phyloP scores from a whole-genome alignment of 345 rosid genomes.

The Theobroma cacao region DNA sequence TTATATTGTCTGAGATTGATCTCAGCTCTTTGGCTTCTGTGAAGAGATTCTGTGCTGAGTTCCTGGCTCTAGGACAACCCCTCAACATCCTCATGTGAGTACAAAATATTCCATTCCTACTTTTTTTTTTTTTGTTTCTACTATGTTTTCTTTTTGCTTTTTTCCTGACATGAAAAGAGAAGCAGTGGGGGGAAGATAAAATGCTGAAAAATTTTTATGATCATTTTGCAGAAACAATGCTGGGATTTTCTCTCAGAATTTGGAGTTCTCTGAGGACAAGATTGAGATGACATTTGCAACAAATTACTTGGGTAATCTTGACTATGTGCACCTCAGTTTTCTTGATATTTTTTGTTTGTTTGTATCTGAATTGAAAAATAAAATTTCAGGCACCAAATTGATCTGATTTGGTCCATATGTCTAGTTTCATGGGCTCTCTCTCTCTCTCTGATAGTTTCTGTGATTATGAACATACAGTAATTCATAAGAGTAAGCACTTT shows the following conservation, averaged over 20 bases:
- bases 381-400: background rate
- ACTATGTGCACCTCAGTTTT: background rate
- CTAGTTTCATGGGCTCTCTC: background rate
- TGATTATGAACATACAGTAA: too few species aligned
- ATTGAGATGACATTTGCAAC: slow-evolving; percentile 94
- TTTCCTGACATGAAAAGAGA: background rate
- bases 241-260: slow-evolving; percentile 68
- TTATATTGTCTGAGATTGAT: slow-evolving; percentile 63
- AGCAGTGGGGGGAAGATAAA: background rate
- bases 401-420: background rate
- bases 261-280: slow-evolving; percentile 95
- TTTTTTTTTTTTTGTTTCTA: background rate
- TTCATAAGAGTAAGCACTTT: too few species aligned
- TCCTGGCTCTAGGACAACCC: slow-evolving; percentile 65
- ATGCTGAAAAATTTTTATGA: background rate
- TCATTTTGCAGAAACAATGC: slow-evolving; percentile 78
- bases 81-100: slow-evolving; percentile 89
- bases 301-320: slow-evolving; percentile 67
- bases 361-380: background rate
- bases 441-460: too few species aligned
- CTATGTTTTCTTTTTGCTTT: background rate
- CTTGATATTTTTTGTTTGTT: background rate
- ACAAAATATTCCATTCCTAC: background rate
- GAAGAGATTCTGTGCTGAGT: slow-evolving; percentile 58
- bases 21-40: slow-evolving; percentile 81